phyloP scores from a whole-genome alignment of 495 filamentous ascomycete species.

The Lasiosphaeria hispida region DNA sequence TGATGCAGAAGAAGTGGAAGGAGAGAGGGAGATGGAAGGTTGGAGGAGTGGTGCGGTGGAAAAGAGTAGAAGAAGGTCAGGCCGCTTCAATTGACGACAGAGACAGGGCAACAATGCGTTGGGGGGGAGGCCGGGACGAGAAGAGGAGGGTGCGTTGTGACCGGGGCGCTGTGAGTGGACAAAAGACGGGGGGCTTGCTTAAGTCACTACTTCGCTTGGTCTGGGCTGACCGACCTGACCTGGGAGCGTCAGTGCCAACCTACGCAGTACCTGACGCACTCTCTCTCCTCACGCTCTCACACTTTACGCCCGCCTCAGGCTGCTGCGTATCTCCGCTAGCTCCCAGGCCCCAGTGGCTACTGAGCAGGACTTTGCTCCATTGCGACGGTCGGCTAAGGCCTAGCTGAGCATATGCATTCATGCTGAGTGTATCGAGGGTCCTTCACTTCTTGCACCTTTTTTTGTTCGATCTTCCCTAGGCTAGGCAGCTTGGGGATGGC shows the following conservation, averaged over 20 bases:
- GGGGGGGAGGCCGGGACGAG: slow-evolving; percentile 45
- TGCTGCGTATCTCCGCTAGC: too few species aligned
- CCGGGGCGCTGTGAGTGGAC: slow-evolving; percentile 29
- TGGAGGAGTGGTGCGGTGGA: slow-evolving; percentile 23
- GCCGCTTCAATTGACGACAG: slow-evolving; percentile 33
- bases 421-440: too few species aligned
- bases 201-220: slow-evolving; percentile 25
- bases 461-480: too few species aligned
- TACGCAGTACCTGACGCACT: background rate
- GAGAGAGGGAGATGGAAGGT: slow-evolving; percentile 17
- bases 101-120: slow-evolving; percentile 38
- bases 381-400: too few species aligned
- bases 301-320: too few species aligned
- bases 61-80: slow-evolving; percentile 33
- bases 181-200: slow-evolving; percentile 22
- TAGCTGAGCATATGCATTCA: too few species aligned
- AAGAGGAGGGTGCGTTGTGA: slow-evolving; percentile 41
- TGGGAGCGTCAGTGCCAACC: slow-evolving; percentile 8
- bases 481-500: too few species aligned
- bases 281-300: background rate
- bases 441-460: too few species aligned
- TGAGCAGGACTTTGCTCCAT: too few species aligned
- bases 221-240: slow-evolving; percentile 24
- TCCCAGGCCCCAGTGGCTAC: too few species aligned
- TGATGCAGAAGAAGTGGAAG: slow-evolving; percentile 23